These are phyloP conservation scores for Chalciporus sphaerocephalus DNA, from an alignment of 768 basidiomycete genomes.

Conservation along the genomic window DNA sequence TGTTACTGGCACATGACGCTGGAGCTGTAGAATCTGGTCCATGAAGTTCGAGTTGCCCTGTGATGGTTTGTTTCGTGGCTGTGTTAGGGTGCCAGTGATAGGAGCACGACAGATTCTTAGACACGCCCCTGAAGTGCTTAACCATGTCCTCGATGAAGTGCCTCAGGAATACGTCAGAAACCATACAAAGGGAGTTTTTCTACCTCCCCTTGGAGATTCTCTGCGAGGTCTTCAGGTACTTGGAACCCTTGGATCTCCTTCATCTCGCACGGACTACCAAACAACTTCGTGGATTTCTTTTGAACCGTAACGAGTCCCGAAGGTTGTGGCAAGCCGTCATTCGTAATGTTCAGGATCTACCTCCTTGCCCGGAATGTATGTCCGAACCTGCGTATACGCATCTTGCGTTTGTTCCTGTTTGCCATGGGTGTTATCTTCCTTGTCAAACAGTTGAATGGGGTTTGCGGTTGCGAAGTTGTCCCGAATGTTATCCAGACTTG, in stretches of 20 bases:
- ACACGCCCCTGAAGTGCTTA: no score
- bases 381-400: slow-evolving; percentile 29
- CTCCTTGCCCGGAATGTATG: slow-evolving; percentile 24
- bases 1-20: no score
- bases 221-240: no score
- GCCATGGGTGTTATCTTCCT: slow-evolving; percentile 24
- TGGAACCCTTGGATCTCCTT: slow-evolving; percentile 33
- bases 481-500: slow-evolving; percentile 7
- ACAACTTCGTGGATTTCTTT: slow-evolving; percentile 25
- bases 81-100: no score
- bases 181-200: no score
- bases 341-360: slow-evolving; percentile 19
- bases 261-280: slow-evolving; percentile 31
- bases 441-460: slow-evolving; percentile 15
- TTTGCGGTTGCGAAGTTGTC: slow-evolving; percentile 12
- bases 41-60: no score
- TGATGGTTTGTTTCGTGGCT: no score
- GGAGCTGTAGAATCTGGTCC: no score
- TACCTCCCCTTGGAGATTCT: no score
- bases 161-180: no score
- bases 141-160: no score
- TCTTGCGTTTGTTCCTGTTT: slow-evolving; percentile 28
- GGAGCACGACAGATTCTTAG: no score
- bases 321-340: slow-evolving; percentile 27
- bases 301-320: slow-evolving; percentile 14